Evolutionary conservation across 192 early-diverging fungal species (phyloP), one percentile per base, ranked within the genome.

Genomic region (Backusella liffmaniae): DNA sequence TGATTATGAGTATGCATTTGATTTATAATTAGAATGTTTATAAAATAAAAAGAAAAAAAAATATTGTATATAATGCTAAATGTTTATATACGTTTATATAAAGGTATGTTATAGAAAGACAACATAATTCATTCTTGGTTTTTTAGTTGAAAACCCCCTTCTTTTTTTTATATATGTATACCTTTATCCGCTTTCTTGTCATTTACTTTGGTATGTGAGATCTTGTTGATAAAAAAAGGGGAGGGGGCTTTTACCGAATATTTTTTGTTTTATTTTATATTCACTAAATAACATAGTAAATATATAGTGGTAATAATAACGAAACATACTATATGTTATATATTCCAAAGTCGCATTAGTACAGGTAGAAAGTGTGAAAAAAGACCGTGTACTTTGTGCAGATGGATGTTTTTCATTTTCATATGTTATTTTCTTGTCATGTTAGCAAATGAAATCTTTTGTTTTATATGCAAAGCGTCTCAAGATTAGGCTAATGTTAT

Each of bases 41-140:
- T 12, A 62, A 29, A 29, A 12, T 10, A 29, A 4, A 26, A 26
- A n/a, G 7, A 53, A 8, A 62, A 10, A 26, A 0, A 62, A 29
- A 62, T 29, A 62, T 62, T 59, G 26, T 23, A n/a, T 59, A 13
- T 59, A 10, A 59, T 59, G 26, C 13, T 29, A 29, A 56, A 10
- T 4, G 56, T 13, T 62, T 62, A 29, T 62, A 29, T 62, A 62
- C 5, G n/a, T 62, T 62, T 62, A 62, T 13, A 62, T 62, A 62
- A 26, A 23, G 21, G 56, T 62, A 62, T 62, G 56, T 29, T 62
- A 12, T 62, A 62, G 21, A 62, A 62, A 62, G 56, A 62, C 56
- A 62, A 62, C 56, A 62, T 62, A 29, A 62, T 62, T 62, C 56
- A 62, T 62, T 62, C 56, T 62, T 62, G 56, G 56, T 10, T 29